Evolutionary conservation across 2,329 filamentous ascomycete genomes (phyloP), one percentile per base, ranked within the genome.

Genomic region (Calonectria crousiana): DNA sequence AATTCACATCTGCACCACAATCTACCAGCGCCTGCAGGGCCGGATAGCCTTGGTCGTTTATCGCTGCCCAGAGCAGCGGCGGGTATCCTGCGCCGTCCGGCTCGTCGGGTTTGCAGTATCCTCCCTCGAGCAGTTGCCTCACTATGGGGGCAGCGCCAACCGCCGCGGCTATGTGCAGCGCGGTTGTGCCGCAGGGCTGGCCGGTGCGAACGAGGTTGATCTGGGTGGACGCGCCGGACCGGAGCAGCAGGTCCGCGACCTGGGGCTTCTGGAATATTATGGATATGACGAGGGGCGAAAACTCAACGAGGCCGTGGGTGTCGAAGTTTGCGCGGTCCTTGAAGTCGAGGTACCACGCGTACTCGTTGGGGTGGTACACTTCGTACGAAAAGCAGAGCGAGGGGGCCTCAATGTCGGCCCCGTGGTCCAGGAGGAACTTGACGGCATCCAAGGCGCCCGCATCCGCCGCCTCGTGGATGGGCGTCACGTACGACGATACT

Each of bases 1-100:
- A 58, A 47, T 74, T 34, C 8, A 75, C 51, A 28, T 77, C 67
- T 13, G 75, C 70, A 14, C 70, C 72, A 30, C 67, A 20, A n/a
- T 77, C 75, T 30, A 77, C 67, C 67, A 77, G 32, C 23, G 38
- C 36, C 6, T 69, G 28, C 20, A 77, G 38, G 14, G 76, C 69
- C 20, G 52, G 47, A 13, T 44, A 20, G 2, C 26, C 53, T 28
- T 67, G n/a, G 0, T 67, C 53, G n/a, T 66, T 49, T 10, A 69
- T 53, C 28, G 75, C 75, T 4, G 74, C 72, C 75, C 75, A 77
- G 1, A 74, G 36, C 58, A 77, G 30, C 2, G 74, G 74, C 20
- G 74, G 74, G 16, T 72, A 76, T 9, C 66, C 72, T n/a, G 49
- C 65, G 5, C 64, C 75, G 13, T 76, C 74, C 1, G 53, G 41